Evolutionary conservation across 2,329 filamentous ascomycete species (phyloP), one percentile per base, ranked within the genome.

Genomic region (Chlorencoelia australis): DNA sequence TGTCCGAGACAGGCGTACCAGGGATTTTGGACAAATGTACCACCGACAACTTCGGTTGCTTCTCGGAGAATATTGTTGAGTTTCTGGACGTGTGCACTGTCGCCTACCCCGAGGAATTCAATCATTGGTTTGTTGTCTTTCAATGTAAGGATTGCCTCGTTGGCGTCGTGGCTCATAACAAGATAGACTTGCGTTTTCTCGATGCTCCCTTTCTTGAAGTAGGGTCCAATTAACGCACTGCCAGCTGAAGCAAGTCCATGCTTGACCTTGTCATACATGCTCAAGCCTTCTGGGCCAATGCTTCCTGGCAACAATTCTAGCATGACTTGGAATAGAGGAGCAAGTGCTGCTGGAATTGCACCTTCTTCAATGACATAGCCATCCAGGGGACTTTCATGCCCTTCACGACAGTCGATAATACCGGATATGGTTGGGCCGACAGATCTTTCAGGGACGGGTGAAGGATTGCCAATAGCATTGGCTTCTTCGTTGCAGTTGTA

Each of bases 321-420:
- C 58, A 78, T 65, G 1, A 64, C 58, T 47, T 76, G 72, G 37
- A 81, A 59, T 16, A 79, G 59, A 1, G 63, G 62, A 0, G 68
- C 63, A 7, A 81, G 59, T 1, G 73, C 72, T 21, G 66, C 61
- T 0, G 76, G 75, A 5, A 81, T 63, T 2, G 70, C 66, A 1
- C 76, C 75, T 44, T 82, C 76, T 51, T 81, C 66, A 11, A 81
- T 71, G 2, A 81, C 68, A 45, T 71, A 80, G 3, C 73, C 75
- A 52, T 79, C 69, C 11, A 76, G 57, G 0, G 69, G 66, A 45
- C 77, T 72, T 1, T 63, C 54, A 18, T 67, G 62, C 1, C 62
- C 66, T 16, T 60, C 56, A 11, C 75, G 63, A 48, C 71, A 68
- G 55, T 80, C 75, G 28, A 81, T 77, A 33, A 76, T 63, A 11